Evolutionary conservation across 805 yeast species (phyloP).

Genomic region (Wickerhamomyces bovis): DNA sequence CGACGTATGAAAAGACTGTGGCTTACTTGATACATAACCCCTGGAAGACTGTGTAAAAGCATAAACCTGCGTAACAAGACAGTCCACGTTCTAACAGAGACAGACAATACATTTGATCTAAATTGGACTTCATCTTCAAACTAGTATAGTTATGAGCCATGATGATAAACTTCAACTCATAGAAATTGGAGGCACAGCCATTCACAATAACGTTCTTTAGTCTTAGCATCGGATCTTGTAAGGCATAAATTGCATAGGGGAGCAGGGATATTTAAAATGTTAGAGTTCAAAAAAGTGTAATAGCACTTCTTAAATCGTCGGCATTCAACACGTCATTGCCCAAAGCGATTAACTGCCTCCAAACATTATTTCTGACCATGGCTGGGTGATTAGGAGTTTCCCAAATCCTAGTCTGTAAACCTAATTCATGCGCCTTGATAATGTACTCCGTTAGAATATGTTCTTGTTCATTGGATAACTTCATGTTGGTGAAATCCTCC

Average conservation of each 20-base stretch:
- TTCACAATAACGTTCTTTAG: constrained; percentile 33
- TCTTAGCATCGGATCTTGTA: too few species aligned
- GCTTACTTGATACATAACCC: too few species aligned
- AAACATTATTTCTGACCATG: constrained; percentile 35
- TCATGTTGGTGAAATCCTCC: constrained; percentile 7
- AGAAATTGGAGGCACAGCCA: constrained; percentile 38
- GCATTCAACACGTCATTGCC: constrained; percentile 58
- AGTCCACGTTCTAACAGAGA: too few species aligned
- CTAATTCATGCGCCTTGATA: constrained; percentile 39
- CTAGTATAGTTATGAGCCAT: constrained; percentile 52
- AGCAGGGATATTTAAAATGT: neutral
- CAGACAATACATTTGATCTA: too few species aligned
- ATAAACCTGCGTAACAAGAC: too few species aligned
- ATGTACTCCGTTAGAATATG: constrained; percentile 23
- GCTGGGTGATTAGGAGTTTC: constrained; percentile 67
- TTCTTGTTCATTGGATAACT: constrained; percentile 31
- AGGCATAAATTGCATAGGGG: neutral
- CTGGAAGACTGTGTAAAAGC: too few species aligned
- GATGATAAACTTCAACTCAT: constrained; percentile 41
- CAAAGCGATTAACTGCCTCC: constrained; percentile 40
- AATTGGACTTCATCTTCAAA: constrained; percentile 37
- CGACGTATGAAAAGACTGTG: too few species aligned
- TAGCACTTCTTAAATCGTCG: constrained; percentile 47
- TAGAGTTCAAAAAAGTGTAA: neutral
- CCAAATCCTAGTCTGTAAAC: constrained; percentile 61